These are phyloP conservation scores for Gossypium schwendimanii DNA, from an alignment of 441 rosid species.

Conservation along the genomic window DNA sequence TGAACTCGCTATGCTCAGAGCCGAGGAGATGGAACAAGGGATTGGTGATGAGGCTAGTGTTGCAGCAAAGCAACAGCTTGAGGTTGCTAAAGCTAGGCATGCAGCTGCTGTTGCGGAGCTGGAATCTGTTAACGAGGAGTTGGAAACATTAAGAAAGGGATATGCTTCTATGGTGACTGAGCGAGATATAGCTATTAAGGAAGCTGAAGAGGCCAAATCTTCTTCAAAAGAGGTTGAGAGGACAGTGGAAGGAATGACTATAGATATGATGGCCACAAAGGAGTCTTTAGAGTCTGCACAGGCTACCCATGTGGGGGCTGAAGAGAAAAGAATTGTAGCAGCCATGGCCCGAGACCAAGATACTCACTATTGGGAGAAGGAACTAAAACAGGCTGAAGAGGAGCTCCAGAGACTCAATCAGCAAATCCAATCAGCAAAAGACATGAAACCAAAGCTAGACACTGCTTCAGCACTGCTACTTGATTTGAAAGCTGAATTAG, in stretches of 20 bases:
- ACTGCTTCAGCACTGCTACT: constrained; percentile 60
- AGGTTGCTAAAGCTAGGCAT: constrained; percentile 81
- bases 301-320: constrained; percentile 83
- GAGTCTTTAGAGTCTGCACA: constrained; percentile 85
- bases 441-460: constrained; percentile 64
- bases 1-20: constrained; percentile 75
- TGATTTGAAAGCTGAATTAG: constrained; percentile 74
- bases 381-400: constrained; percentile 78
- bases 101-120: constrained; percentile 57
- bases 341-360: constrained; percentile 87
- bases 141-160: constrained; percentile 47
- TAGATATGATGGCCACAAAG: constrained; percentile 76
- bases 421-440: constrained; percentile 62
- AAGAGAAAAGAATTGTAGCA: constrained; percentile 84
- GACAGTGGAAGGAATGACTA: constrained; percentile 76
- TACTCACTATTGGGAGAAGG: constrained; percentile 77
- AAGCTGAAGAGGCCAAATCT: constrained; percentile 62
- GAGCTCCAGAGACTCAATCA: constrained; percentile 64
- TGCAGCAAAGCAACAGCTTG: constrained; percentile 86
- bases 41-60: constrained; percentile 76
- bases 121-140: constrained; percentile 55
- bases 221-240: constrained; percentile 78
- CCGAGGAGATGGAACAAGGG: constrained; percentile 86
- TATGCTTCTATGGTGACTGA: constrained; percentile 50
- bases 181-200: constrained; percentile 49